Conservation (phyloP, 176 grass and related monocot genomes). For the Avena insularis region DNA sequence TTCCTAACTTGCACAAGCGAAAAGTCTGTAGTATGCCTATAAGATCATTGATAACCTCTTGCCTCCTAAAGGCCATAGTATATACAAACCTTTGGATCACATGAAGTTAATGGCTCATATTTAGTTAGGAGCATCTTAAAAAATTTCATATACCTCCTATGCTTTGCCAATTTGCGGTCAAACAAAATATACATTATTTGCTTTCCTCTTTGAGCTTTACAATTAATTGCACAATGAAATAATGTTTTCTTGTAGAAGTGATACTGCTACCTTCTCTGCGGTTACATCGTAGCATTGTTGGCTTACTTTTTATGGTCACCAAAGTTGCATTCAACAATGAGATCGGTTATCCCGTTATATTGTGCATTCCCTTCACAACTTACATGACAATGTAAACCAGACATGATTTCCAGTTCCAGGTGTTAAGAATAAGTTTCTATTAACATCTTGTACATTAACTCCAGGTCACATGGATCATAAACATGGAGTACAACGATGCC, state of each 20-base stretch:
- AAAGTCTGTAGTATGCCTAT: neutral
- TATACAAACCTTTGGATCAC: neutral
- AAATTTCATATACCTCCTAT: too few relatives aligned
- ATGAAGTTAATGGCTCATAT: neutral
- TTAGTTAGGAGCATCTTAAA: neutral
- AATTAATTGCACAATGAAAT: neutral
- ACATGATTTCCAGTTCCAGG: neutral
- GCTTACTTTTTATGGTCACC: neutral
- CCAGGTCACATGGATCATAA: conserved; percentile 59
- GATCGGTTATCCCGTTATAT: neutral
- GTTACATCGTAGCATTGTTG: neutral
- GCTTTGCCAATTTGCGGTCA: too few relatives aligned
- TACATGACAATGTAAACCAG: neutral
- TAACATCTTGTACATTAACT: neutral
- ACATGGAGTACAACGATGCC: conserved; percentile 39
- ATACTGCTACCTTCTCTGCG: neutral
- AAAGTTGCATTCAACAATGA: neutral
- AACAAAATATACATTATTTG: too few relatives aligned
- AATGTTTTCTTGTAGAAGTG: neutral
- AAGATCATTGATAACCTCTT: neutral
- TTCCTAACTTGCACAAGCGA: neutral
- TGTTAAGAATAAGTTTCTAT: neutral
- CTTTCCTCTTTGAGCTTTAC: too few relatives aligned
- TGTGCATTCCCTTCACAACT: neutral
- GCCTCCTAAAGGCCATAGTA: neutral